phyloP scores from a whole-genome alignment of 169 alveolate genomes.

The Cryptosporidium ryanae region DNA sequence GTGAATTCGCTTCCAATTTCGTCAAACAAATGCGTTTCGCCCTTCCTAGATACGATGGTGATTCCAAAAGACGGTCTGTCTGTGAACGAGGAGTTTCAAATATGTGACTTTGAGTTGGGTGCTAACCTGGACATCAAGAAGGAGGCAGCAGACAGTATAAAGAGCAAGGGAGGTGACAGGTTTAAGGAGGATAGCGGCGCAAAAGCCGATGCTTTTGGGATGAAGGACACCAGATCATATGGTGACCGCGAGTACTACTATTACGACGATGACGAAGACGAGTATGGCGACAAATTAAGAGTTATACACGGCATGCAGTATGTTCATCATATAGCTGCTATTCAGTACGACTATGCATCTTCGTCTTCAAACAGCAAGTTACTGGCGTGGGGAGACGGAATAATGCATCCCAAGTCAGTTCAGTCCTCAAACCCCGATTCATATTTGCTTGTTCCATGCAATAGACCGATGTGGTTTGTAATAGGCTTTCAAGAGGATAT shows the following conservation, averaged over 20 bases:
- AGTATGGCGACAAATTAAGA: neutral
- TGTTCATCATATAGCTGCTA: slow-evolving; percentile 46
- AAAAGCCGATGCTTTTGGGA: too few species aligned
- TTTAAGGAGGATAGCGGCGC: too few species aligned
- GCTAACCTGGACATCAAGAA: too few species aligned
- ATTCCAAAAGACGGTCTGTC: slow-evolving; percentile 11
- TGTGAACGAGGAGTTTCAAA: neutral
- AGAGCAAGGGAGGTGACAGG: too few species aligned
- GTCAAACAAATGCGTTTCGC: slow-evolving; percentile 24
- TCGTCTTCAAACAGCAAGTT: slow-evolving; percentile 56
- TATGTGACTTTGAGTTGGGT: neutral
- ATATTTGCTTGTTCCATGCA: slow-evolving; percentile 54
- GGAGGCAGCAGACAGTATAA: too few species aligned
- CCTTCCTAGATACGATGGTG: slow-evolving; percentile 58
- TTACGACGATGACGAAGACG: neutral
- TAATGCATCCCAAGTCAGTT: slow-evolving; percentile 58
- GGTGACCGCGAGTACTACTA: too few species aligned
- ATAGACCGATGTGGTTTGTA: slow-evolving; percentile 71
- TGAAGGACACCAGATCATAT: too few species aligned
- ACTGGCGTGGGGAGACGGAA: slow-evolving; percentile 52
- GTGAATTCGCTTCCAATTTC: neutral
- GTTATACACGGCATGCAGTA: slow-evolving; percentile 54
- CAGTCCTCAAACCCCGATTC: slow-evolving; percentile 75
- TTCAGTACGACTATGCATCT: slow-evolving; percentile 68
- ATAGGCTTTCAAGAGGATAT: slow-evolving; percentile 72